phyloP scores from a whole-genome alignment of 306 rosid genomes.

The Sicyos baderoa region DNA sequence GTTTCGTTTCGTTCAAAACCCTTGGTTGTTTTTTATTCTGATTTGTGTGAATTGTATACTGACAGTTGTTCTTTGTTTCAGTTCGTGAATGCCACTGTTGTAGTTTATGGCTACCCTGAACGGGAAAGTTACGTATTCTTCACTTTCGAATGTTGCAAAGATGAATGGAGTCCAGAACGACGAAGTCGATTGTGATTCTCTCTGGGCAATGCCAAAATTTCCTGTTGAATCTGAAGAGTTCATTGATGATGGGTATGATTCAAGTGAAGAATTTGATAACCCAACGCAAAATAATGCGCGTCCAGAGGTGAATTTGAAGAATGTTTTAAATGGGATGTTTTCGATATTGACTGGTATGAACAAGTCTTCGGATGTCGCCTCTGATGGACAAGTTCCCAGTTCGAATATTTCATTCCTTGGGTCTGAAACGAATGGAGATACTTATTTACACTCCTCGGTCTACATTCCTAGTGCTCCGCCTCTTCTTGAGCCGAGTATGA shows the following conservation, averaged over 20 bases:
- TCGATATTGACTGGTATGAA: slow-evolving; percentile 64
- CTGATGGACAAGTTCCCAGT: slow-evolving; percentile 31
- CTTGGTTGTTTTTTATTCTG: not conserved
- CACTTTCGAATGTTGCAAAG: slow-evolving; percentile 59
- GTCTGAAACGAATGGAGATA: slow-evolving; percentile 63
- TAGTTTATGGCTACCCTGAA: slow-evolving; percentile 44
- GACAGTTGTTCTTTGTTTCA: slow-evolving; percentile 25
- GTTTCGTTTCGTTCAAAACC: not conserved
- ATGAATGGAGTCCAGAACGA: slow-evolving; percentile 29
- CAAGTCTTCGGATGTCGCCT: slow-evolving; percentile 27
- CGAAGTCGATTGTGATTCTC: slow-evolving; percentile 29
- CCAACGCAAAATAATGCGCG: slow-evolving; percentile 20
- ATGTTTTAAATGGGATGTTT: slow-evolving; percentile 60
- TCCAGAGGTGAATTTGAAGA: slow-evolving; percentile 85
- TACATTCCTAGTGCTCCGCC: slow-evolving; percentile 93
- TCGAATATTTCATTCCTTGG: slow-evolving; percentile 59
- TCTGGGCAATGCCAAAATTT: slow-evolving; percentile 45
- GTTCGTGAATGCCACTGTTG: not conserved
- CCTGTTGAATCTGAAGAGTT: slow-evolving; percentile 40
- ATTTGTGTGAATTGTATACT: slow-evolving; percentile 14
- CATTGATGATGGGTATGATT: slow-evolving; percentile 57
- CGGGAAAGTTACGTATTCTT: slow-evolving; percentile 49
- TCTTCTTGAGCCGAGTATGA: slow-evolving; percentile 48
- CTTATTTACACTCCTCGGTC: slow-evolving; percentile 51
- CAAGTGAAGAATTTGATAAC: slow-evolving; percentile 37